Evolutionary conservation across 805 yeast species (phyloP).

Genomic region (Candida schatavii): DNA sequence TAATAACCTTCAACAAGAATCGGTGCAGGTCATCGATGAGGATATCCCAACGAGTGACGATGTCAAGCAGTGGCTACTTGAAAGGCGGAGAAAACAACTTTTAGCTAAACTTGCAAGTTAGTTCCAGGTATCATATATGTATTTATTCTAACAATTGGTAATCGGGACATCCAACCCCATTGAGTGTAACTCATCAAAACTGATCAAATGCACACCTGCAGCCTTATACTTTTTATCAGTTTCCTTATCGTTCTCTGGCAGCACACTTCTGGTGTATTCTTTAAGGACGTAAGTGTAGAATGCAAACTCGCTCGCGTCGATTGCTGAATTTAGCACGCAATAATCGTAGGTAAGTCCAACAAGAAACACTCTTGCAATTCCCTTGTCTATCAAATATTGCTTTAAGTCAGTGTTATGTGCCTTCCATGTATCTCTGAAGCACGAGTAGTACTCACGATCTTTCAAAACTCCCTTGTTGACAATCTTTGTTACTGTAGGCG

Average conservation of each 20-base stretch:
- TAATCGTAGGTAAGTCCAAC: constrained; percentile 87
- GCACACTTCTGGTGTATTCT: constrained; percentile 56
- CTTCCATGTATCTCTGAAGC: constrained; percentile 79
- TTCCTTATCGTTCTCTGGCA: constrained; percentile 34
- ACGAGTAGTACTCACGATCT: constrained; percentile 84
- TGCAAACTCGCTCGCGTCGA: constrained; percentile 62
- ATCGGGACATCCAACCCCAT: constrained; percentile 2
- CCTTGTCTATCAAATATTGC: constrained; percentile 40
- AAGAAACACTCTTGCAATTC: constrained; percentile 59
- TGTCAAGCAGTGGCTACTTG: constrained; percentile 46
- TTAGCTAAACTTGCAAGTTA: constrained; percentile 27
- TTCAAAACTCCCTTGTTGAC: constrained; percentile 69
- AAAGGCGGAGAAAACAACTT: constrained; percentile 42
- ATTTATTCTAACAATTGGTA: not conserved
- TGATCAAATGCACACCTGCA: constrained; percentile 32
- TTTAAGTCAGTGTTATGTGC: constrained; percentile 66
- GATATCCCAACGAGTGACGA: constrained; percentile 33
- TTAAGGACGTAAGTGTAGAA: constrained; percentile 61
- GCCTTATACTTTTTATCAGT: constrained; percentile 32
- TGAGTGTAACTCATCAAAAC: constrained; percentile 1
- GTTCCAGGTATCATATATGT: too few species aligned
- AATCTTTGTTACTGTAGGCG: constrained; percentile 25
- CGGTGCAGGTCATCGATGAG: not conserved
- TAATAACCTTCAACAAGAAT: too few species aligned
- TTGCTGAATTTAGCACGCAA: constrained; percentile 78